Percentiles rank a stretch among this genome's conserved stretches.
Evolutionary conservation across 2,329 filamentous ascomycete genomes (phyloP).

Genomic region (Xylaria sp.): DNA sequence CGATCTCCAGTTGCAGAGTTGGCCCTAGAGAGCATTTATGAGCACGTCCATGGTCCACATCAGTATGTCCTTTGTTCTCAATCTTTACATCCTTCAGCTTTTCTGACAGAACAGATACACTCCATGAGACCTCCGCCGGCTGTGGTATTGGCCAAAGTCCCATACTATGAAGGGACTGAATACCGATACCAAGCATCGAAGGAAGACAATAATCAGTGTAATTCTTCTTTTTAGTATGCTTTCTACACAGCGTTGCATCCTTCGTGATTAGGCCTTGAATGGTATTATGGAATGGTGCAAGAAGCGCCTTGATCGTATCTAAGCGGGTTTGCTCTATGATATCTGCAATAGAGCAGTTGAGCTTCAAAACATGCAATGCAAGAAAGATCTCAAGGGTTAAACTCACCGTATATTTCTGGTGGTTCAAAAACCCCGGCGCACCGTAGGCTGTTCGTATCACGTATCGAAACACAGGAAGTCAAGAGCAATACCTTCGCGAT

Average conservation of each 20-base stretch:
- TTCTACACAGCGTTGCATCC: neutral
- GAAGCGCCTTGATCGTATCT: constrained; percentile 21
- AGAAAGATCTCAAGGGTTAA: neutral
- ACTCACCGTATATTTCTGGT: constrained; percentile 32
- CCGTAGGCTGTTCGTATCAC: constrained; percentile 12
- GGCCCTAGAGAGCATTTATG: neutral
- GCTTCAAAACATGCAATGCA: neutral
- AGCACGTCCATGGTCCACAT: neutral
- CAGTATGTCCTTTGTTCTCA: neutral
- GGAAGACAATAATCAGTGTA: constrained; percentile 7
- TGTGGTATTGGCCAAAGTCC: constrained; percentile 30
- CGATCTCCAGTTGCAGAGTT: constrained; percentile 6
- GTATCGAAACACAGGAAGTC: neutral
- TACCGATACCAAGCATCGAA: constrained; percentile 26
- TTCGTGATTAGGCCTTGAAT: constrained; percentile 21
- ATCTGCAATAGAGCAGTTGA: constrained; percentile 16
- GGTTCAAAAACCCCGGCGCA: constrained; percentile 21
- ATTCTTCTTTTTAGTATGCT: neutral
- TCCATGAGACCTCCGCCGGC: constrained; percentile 13
- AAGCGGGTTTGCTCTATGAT: constrained; percentile 24
- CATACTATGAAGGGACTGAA: constrained; percentile 23
- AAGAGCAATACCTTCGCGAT: constrained; percentile 26
- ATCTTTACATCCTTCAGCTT: constrained; percentile 18
- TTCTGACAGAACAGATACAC: constrained; percentile 17
- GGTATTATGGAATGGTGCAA: constrained; percentile 18